Base-by-base conservation (phyloP, 2,329 filamentous ascomycete genomes). In the Xylariaceae sp. region DNA sequence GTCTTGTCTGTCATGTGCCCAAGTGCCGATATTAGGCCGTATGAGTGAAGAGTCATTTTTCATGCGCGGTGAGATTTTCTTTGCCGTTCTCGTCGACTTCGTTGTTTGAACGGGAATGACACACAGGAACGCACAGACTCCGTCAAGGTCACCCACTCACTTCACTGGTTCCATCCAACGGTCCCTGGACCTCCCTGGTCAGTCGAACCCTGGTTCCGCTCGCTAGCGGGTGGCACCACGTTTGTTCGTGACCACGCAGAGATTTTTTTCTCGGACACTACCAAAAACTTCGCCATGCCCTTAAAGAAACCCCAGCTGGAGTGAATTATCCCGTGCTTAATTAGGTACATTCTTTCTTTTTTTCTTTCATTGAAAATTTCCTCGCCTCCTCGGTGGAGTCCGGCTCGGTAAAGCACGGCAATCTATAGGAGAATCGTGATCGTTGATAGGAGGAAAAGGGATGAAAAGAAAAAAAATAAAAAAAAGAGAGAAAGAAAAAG, bases 341-440 rank as follows among this genome's bases (percentile, higher is more conserved):
- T 30, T 30, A 30, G 23, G 23, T 30, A 30, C 23, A 4, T 30
- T 41, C 37, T 41, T 10, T 41, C 8, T 13, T 41, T 41, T 41
- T 9, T 41, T 13, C 37, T 9, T 13, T 8, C 11, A 41, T 8
- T 10, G 8, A 41, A 41, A 9, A 13, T 41, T 41, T 10, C 37
- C 1, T 9, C 37, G 8, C 37, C 9, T 9, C 9, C 30, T 34
- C 47, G 18, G 64, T 65, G 60, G 62, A 64, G 60, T 62, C 37
- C 37, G 9, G 8, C 48, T 41, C 65, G 65, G 65, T 54, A 65
- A 66, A 51, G 15, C 59, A 54, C 65, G 65, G 65, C 63, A 61
- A n/a, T n/a, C 10, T 45, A 6, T 18, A 18, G 17, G 37, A 41
- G 37, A 41, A 10, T 41, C 11, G 37, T 9, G 37, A 13, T 41